Percentiles rank a stretch among this genome's conserved stretches.
phyloP scores from a whole-genome alignment of 2,329 filamentous ascomycete genomes.

The Hypoxylon sp. region DNA sequence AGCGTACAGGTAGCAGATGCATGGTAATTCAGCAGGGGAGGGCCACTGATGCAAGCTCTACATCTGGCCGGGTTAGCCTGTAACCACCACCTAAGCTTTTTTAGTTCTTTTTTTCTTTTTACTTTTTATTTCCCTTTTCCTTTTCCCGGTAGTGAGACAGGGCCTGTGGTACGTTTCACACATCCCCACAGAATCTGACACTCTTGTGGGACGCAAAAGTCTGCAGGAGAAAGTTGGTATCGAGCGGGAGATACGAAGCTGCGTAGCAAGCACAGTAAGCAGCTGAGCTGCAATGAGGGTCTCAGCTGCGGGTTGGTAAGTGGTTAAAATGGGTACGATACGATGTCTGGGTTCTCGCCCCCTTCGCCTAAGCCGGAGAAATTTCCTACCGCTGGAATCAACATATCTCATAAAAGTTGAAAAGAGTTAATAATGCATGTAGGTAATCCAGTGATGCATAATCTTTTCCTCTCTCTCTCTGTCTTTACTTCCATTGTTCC shows the following conservation, averaged over 20 bases:
- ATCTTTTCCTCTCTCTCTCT: constrained; percentile 2
- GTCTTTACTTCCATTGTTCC: constrained; percentile 14
- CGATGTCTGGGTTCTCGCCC: constrained; percentile 14
- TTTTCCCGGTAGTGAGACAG: constrained; percentile 21
- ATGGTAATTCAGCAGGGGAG: constrained; percentile 25
- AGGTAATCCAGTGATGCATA: constrained; percentile 8
- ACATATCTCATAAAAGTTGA: constrained; percentile 6
- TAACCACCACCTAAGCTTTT: not conserved
- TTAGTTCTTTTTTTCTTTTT: constrained; percentile 1
- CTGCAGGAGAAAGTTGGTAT: constrained; percentile 43
- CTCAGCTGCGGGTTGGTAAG: constrained; percentile 33
- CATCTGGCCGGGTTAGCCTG: constrained; percentile 14
- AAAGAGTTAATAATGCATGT: constrained; percentile 5
- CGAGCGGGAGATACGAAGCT: constrained; percentile 25
- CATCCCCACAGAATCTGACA: constrained; percentile 46
- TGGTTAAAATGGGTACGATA: constrained; percentile 22
- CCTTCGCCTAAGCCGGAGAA: constrained; percentile 4
- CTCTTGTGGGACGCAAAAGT: constrained; percentile 34
- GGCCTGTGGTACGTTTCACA: constrained; percentile 44
- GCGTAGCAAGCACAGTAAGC: constrained; percentile 40
- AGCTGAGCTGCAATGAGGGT: constrained; percentile 34
- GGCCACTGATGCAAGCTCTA: constrained; percentile 12
- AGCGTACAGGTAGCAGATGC: constrained; percentile 33
- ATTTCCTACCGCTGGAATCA: constrained; percentile 4
- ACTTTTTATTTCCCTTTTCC: not conserved